Percentiles rank a stretch among this genome's conserved stretches.
phyloP scores from a whole-genome alignment of 257 asterid species.

The Capsicum baccatum region DNA sequence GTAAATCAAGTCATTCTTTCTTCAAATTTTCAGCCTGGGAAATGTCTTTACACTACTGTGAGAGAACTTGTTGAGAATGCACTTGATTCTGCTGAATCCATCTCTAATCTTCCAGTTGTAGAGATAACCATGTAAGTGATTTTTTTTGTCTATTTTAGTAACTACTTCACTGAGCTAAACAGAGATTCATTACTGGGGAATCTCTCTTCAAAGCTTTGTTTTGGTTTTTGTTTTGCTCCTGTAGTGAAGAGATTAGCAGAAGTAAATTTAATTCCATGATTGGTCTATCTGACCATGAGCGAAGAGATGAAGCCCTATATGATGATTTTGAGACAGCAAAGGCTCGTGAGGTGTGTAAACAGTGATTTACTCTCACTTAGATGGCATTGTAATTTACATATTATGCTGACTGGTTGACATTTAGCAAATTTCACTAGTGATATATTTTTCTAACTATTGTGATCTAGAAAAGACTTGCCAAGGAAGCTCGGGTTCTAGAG shows the following conservation, averaged over 20 bases:
- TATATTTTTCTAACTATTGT: conserved; percentile 27
- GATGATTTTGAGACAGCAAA: conserved; percentile 88
- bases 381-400: conserved; percentile 5
- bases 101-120: conserved; percentile 76
- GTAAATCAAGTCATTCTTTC: conserved; percentile 11
- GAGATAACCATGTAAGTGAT: conserved; percentile 76
- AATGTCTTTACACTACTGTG: conserved; percentile 83
- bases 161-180: conserved; percentile 11
- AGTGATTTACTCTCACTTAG: conserved; percentile 13
- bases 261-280: conserved; percentile 80
- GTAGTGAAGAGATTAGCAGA: conserved; percentile 80
- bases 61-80: conserved; percentile 96
- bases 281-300: conserved; percentile 75
- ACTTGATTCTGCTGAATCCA: conserved; percentile 92
- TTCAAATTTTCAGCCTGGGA: conserved; percentile 73
- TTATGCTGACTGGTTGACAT: conserved; percentile 18
- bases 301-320: conserved; percentile 75
- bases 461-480: conserved; percentile 85
- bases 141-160: background rate
- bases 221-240: conserved; percentile 31
- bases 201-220: background rate
- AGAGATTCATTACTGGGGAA: background rate
- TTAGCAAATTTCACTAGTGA: conserved; percentile 29
- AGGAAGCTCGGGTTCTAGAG: conserved; percentile 86
- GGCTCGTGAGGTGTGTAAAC: conserved; percentile 70